Evolutionary conservation across 495 filamentous ascomycete genomes (phyloP).

Genomic region (Lasiosphaeriaceae sp.): DNA sequence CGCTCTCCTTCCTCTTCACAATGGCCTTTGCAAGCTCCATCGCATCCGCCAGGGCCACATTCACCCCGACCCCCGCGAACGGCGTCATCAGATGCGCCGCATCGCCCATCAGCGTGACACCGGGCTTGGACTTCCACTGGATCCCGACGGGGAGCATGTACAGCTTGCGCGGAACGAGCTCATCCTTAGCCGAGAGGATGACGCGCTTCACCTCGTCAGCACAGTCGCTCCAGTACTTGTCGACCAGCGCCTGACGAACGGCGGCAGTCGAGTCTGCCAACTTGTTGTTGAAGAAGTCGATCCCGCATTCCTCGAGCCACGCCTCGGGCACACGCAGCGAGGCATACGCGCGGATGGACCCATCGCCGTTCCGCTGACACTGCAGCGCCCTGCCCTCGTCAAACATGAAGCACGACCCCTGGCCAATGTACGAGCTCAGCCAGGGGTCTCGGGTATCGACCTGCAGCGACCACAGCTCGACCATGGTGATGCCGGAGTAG

Average conservation of each 20-base stretch:
- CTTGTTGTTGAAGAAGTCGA: too few relatives aligned
- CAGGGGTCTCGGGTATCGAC: constrained; percentile 27
- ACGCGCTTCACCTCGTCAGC: constrained; percentile 32
- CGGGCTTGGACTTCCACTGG: constrained; percentile 40
- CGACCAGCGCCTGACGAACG: constrained; percentile 23
- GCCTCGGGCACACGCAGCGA: constrained; percentile 23
- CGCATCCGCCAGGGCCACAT: constrained; percentile 50
- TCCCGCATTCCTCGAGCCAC: neutral
- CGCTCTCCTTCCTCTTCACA: too few relatives aligned
- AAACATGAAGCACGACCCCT: constrained; percentile 42
- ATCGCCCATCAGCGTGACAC: constrained; percentile 53
- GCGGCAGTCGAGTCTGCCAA: constrained; percentile 18
- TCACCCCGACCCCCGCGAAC: constrained; percentile 55
- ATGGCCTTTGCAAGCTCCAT: constrained; percentile 15
- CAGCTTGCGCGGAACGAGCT: constrained; percentile 25
- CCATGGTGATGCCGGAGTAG: constrained; percentile 39
- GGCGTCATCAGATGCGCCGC: constrained; percentile 59
- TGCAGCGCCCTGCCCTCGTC: constrained; percentile 35
- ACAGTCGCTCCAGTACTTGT: too few relatives aligned
- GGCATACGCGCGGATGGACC: constrained; percentile 38
- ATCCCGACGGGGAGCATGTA: constrained; percentile 52
- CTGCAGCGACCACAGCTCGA: constrained; percentile 35
- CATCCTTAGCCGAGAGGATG: constrained; percentile 4
- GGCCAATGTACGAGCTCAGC: constrained; percentile 38
- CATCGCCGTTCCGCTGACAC: constrained; percentile 43